phyloP scores from a whole-genome alignment of 129 eudicot species.

The Artemisia tridentata region DNA sequence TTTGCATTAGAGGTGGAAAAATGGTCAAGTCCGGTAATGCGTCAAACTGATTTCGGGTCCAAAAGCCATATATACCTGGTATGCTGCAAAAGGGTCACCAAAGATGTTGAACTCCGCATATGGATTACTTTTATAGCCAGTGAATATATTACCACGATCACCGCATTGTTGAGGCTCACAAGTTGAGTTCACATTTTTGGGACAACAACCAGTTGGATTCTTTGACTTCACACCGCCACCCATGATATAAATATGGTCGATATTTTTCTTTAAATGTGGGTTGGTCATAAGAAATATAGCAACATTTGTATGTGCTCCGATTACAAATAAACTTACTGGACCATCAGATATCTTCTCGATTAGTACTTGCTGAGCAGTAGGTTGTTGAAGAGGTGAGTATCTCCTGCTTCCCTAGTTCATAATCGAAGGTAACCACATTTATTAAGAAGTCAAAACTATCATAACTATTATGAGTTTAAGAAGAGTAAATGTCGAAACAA shows the following conservation, averaged over 20 bases:
- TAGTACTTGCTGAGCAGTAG: slow-evolving; percentile 51
- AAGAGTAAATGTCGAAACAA: background rate
- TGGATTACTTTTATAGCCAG: slow-evolving; percentile 70
- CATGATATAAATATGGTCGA: slow-evolving; percentile 70
- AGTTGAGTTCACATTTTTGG: slow-evolving; percentile 32
- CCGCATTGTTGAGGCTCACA: slow-evolving; percentile 70
- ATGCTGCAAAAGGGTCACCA: slow-evolving; percentile 90
- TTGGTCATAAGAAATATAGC: slow-evolving; percentile 66
- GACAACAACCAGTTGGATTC: slow-evolving; percentile 73
- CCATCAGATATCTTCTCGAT: slow-evolving; percentile 54
- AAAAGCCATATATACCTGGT: slow-evolving; percentile 51
- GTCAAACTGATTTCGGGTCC: background rate
- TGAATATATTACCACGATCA: slow-evolving; percentile 59
- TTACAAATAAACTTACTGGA: slow-evolving; percentile 53
- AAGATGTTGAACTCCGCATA: slow-evolving; percentile 84
- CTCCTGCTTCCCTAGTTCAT: slow-evolving; percentile 60
- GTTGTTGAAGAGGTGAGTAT: slow-evolving; percentile 61
- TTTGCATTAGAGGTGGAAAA: background rate
- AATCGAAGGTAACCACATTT: slow-evolving; percentile 9
- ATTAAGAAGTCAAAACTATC: too few species aligned
- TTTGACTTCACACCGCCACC: slow-evolving; percentile 81
- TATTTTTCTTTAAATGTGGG: slow-evolving; percentile 80
- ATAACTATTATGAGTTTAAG: slow-evolving; percentile 6
- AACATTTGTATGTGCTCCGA: slow-evolving; percentile 55
- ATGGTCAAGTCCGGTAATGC: background rate